These are phyloP conservation scores for Macaranga tanarius DNA, from an alignment of 441 rosid species.

Conservation along the genomic window DNA sequence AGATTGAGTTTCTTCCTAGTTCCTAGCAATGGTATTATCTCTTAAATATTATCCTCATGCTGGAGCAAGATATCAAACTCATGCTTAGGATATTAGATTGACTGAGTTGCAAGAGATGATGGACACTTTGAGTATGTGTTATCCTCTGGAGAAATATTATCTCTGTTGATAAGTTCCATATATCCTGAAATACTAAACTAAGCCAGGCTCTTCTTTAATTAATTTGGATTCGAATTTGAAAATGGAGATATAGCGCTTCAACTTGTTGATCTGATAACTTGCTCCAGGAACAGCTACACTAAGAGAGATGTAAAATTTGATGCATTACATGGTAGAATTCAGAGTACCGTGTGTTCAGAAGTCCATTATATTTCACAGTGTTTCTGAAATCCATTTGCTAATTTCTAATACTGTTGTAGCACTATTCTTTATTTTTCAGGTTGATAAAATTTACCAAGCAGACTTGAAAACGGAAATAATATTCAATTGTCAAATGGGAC, in stretches of 20 bases:
- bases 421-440: constrained; percentile 45
- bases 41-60: background rate
- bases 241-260: background rate
- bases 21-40: background rate
- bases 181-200: background rate
- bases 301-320: background rate
- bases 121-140: too few relatives aligned
- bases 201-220: background rate
- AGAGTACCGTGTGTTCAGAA: background rate
- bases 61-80: constrained; percentile 2
- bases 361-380: background rate
- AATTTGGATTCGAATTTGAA: constrained; percentile 13
- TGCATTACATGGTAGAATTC: background rate
- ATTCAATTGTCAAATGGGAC: constrained; percentile 99
- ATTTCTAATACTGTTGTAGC: constrained; percentile 18
- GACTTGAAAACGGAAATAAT: constrained; percentile 73
- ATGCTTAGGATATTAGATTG: background rate
- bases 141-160: too few relatives aligned
- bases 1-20: constrained; percentile 1
- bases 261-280: background rate
- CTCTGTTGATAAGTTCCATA: background rate
- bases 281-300: background rate
- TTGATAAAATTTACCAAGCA: constrained; percentile 77
- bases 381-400: constrained; percentile 17
- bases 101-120: background rate